These are phyloP conservation scores for Penicillium sp. DNA, from an alignment of 2,329 filamentous ascomycete species.

Conservation along the genomic window DNA sequence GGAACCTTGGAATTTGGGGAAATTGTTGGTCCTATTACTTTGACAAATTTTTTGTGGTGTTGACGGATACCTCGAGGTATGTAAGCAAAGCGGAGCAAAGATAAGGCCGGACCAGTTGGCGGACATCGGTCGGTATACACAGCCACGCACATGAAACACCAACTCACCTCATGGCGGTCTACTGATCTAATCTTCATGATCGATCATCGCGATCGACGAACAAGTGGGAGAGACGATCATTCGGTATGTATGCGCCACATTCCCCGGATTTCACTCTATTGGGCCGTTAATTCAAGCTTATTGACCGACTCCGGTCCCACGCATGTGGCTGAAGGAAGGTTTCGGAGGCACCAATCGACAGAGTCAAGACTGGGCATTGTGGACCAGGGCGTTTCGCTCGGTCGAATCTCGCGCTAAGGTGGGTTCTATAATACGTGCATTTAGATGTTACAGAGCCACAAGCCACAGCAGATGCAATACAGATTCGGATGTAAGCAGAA, in stretches of 20 bases:
- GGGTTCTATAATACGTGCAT: neutral
- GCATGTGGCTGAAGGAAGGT: constrained; percentile 21
- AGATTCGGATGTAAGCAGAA: neutral
- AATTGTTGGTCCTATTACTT: too few relatives aligned
- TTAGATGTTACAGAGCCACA: neutral
- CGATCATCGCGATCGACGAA: neutral
- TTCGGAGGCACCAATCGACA: constrained; percentile 16
- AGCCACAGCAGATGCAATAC: neutral
- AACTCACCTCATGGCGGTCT: neutral
- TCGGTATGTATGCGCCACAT: neutral
- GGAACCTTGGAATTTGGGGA: too few relatives aligned
- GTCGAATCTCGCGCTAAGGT: neutral
- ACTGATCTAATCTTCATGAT: neutral
- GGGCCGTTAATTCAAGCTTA: constrained; percentile 16
- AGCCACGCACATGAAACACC: neutral
- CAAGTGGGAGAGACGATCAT: neutral
- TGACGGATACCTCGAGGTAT: neutral
- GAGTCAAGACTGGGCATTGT: constrained; percentile 3
- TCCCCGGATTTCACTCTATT: neutral
- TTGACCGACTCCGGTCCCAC: constrained; percentile 8
- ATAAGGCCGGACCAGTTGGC: neutral
- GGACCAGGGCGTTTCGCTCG: neutral
- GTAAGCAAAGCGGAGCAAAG: neutral
- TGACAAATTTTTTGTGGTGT: neutral
- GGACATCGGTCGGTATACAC: neutral